Evolutionary conservation across 257 asterid genomes (phyloP).

Genomic region (Plectranthus barbatus): DNA sequence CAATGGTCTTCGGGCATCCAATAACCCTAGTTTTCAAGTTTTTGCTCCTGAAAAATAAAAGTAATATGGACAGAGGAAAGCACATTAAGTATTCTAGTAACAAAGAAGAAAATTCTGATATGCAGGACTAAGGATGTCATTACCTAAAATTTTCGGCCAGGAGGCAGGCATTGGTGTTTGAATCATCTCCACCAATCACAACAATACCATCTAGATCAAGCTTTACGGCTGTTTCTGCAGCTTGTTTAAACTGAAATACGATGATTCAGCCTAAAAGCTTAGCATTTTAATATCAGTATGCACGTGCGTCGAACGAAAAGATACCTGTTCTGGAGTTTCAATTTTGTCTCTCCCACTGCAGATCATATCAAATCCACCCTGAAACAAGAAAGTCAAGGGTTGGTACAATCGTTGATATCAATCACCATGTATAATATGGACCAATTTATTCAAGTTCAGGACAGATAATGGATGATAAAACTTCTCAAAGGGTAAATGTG

Average conservation of each 20-base stretch:
- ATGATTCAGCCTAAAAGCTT: slow-evolving; percentile 1
- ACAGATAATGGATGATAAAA: neutral
- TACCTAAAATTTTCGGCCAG: slow-evolving; percentile 69
- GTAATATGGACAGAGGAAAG: neutral
- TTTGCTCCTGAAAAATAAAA: slow-evolving; percentile 45
- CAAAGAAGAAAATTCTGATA: neutral
- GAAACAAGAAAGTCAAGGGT: slow-evolving; percentile 9
- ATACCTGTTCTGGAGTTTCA: slow-evolving; percentile 97
- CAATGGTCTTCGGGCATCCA: slow-evolving; percentile 99
- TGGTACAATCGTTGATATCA: neutral
- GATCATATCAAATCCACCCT: slow-evolving; percentile 99
- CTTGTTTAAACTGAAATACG: slow-evolving; percentile 77
- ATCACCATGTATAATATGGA: neutral
- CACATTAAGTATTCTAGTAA: neutral
- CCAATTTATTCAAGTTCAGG: neutral
- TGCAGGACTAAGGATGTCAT: neutral
- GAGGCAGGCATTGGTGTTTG: slow-evolving; percentile 98
- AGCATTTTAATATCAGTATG: neutral
- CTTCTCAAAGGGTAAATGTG: neutral
- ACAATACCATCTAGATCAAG: slow-evolving; percentile 96
- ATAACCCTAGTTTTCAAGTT: slow-evolving; percentile 84
- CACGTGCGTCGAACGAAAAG: neutral
- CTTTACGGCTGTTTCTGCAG: slow-evolving; percentile 81
- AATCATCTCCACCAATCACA: slow-evolving; percentile 99
- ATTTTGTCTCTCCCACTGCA: slow-evolving; percentile 98